phyloP scores from a whole-genome alignment of 495 filamentous ascomycete genomes.

The Neurospora tetrasperma region DNA sequence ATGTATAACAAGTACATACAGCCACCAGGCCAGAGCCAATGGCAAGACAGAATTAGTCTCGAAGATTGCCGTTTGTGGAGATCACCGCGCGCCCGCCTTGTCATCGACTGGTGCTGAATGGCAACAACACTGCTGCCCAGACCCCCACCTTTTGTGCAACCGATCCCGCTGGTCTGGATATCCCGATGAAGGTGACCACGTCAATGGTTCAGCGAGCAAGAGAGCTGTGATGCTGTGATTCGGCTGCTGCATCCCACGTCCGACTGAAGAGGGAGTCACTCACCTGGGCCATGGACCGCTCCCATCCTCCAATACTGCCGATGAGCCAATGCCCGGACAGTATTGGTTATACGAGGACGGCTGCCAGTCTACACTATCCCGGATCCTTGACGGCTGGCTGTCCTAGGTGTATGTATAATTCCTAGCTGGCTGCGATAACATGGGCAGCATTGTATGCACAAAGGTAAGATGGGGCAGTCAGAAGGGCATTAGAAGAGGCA shows the following conservation, averaged over 20 bases:
- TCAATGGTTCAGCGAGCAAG: background rate
- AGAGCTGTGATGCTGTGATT: background rate
- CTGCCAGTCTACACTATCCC: background rate
- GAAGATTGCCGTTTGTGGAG: conserved; percentile 18
- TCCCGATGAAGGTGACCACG: background rate
- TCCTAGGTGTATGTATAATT: background rate
- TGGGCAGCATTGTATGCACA: background rate
- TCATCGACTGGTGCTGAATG: background rate
- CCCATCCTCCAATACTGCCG: background rate
- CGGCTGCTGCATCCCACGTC: background rate
- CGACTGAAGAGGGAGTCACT: background rate
- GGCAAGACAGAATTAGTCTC: conserved; percentile 4
- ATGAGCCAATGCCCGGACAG: background rate
- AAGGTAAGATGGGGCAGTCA: background rate
- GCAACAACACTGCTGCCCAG: background rate
- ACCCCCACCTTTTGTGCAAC: background rate
- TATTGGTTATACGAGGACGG: background rate
- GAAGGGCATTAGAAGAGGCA: background rate
- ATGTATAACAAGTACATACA: background rate
- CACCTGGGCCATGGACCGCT: background rate
- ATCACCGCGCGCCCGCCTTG: background rate
- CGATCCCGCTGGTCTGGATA: background rate
- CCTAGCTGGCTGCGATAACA: background rate
- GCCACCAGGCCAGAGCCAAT: conserved; percentile 13
- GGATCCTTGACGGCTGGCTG: background rate